phyloP scores from a whole-genome alignment of 805 yeast species.

The Zygosaccharomyces bisporus region DNA sequence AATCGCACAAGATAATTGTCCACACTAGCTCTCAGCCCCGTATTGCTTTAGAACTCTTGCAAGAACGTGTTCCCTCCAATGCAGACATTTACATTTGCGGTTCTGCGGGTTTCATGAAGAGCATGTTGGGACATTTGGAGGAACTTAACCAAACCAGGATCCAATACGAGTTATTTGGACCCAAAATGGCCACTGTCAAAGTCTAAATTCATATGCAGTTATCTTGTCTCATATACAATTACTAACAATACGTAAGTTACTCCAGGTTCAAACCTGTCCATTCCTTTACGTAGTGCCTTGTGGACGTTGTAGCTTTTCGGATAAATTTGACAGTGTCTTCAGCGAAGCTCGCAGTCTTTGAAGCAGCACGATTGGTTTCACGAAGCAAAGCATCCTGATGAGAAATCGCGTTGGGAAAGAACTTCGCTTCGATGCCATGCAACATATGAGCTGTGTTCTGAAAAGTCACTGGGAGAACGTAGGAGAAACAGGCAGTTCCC shows the following conservation, averaged over 20 bases:
- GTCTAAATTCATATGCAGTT: constrained; percentile 11
- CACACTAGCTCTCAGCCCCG: constrained; percentile 27
- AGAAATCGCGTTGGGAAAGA: constrained; percentile 26
- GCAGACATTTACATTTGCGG: constrained; percentile 36
- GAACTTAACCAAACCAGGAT: constrained; percentile 24
- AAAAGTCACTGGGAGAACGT: constrained; percentile 58
- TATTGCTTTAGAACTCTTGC: constrained; percentile 25
- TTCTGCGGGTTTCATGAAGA: constrained; percentile 30
- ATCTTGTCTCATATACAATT: background rate
- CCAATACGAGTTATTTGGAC: constrained; percentile 37
- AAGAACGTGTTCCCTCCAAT: constrained; percentile 25
- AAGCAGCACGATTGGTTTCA: constrained; percentile 10
- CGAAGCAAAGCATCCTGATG: constrained; percentile 24
- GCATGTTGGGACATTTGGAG: constrained; percentile 24
- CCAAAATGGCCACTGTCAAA: constrained; percentile 33
- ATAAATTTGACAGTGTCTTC: constrained; percentile 4
- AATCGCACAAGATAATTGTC: constrained; percentile 18
- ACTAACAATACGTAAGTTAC: background rate
- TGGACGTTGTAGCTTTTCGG: constrained; percentile 1
- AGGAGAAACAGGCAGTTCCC: constrained; percentile 50
- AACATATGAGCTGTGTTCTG: constrained; percentile 44
- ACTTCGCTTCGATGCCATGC: constrained; percentile 47
- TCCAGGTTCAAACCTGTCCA: constrained; percentile 28
- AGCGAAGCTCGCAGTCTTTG: constrained; percentile 2
- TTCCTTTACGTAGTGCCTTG: constrained; percentile 16